Percentiles rank a stretch among this genome's conserved stretches.
Conservation (phyloP, 1,284 basidiomycete genomes). For the Malassezia psittaci region DNA sequence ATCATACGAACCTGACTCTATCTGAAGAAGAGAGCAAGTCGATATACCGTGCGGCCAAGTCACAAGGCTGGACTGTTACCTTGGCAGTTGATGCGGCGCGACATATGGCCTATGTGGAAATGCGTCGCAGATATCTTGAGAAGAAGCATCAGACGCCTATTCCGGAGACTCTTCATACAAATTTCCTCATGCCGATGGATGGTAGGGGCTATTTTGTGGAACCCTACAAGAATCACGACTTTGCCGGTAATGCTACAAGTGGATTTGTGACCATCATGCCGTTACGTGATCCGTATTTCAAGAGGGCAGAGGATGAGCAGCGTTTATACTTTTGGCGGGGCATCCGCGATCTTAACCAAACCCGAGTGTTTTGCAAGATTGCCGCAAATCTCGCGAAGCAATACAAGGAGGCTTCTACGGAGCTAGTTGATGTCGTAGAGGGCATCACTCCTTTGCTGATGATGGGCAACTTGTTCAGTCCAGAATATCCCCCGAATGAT, state of each 20-base stretch:
- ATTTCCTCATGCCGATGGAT: constrained; percentile 16
- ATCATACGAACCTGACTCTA: constrained; percentile 1
- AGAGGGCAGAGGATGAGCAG: constrained; percentile 3
- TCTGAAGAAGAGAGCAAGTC: constrained; percentile 7
- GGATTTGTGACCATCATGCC: constrained; percentile 11
- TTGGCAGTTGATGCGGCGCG: constrained; percentile 16
- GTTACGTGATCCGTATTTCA: constrained; percentile 12
- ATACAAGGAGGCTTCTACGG: neutral
- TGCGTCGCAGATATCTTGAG: constrained; percentile 14
- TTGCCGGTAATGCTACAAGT: constrained; percentile 3
- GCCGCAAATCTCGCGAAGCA: constrained; percentile 1
- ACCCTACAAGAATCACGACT: neutral
- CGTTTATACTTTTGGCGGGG: neutral
- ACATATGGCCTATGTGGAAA: constrained; percentile 16
- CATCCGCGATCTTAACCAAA: constrained; percentile 9
- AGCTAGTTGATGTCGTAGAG: neutral
- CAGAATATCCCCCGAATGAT: neutral
- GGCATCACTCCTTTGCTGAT: constrained; percentile 2
- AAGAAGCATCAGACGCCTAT: constrained; percentile 1
- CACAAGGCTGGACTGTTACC: constrained; percentile 13
- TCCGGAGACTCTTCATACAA: constrained; percentile 5
- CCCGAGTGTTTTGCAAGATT: constrained; percentile 3
- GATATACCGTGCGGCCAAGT: neutral
- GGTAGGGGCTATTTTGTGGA: neutral
- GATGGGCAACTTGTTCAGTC: constrained; percentile 2